These are phyloP conservation scores for Mycena galopus DNA, from an alignment of 768 basidiomycete species.

Conservation along the genomic window DNA sequence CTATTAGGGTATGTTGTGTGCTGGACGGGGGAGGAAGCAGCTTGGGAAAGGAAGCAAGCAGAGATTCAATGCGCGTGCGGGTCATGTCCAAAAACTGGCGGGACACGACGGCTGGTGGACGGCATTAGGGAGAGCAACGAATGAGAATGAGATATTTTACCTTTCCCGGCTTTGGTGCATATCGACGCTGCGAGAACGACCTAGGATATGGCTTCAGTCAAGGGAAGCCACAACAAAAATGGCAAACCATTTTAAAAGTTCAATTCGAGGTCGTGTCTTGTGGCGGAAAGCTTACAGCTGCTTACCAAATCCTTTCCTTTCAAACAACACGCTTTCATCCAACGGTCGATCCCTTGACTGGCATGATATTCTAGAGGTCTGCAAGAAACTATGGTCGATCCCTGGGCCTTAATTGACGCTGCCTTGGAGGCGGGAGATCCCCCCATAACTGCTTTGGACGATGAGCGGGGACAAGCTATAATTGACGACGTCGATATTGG, in stretches of 20 bases:
- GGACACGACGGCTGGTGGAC: conserved; percentile 85
- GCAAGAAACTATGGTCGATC: neutral
- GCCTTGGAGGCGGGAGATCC: neutral
- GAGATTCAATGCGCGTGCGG: conserved; percentile 91
- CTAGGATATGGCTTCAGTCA: conserved; percentile 52
- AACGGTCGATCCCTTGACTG: too few relatives aligned
- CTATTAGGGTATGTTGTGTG: conserved; percentile 96
- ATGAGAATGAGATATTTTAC: conserved; percentile 51
- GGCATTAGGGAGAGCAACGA: conserved; percentile 6
- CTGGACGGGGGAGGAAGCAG: conserved; percentile 85
- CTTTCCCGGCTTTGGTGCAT: conserved; percentile 95
- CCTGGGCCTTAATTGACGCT: neutral
- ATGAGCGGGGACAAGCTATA: neutral
- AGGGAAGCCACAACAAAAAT: neutral
- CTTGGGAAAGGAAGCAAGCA: conserved; percentile 97
- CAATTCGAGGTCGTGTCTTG: conserved; percentile 23
- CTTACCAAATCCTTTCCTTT: neutral
- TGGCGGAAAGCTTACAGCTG: neutral
- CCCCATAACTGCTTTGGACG: neutral
- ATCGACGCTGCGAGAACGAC: conserved; percentile 95
- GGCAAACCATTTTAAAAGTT: conserved; percentile 9
- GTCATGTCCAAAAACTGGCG: conserved; percentile 97
- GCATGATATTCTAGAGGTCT: too few relatives aligned
- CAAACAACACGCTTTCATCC: neutral
- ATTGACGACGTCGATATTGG: neutral